Evolutionary conservation across 228 moss, liverwort and hornwort species (phyloP).

Genomic region (Sphagnum magellanicum): DNA sequence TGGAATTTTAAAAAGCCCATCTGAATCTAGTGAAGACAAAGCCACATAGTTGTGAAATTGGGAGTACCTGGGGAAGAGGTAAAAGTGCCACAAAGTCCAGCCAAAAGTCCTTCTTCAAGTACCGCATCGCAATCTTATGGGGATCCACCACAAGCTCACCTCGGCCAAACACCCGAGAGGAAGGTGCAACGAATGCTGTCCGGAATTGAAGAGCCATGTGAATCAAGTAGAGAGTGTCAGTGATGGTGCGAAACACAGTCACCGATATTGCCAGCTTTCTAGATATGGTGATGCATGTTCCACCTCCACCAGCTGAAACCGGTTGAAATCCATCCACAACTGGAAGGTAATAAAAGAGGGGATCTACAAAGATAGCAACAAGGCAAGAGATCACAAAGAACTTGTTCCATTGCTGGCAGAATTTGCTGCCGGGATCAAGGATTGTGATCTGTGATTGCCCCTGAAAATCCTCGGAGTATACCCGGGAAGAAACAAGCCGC

Average conservation of each 20-base stretch:
- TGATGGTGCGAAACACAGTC: conserved; percentile 52
- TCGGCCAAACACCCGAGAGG: conserved; percentile 40
- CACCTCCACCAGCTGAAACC: neutral
- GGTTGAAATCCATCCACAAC: conserved; percentile 18
- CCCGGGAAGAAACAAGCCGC: conserved; percentile 10
- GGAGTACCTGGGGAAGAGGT: conserved; percentile 56
- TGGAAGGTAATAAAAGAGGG: conserved; percentile 53
- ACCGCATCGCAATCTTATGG: conserved; percentile 25
- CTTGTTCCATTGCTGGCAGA: conserved; percentile 31
- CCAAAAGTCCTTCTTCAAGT: conserved; percentile 53
- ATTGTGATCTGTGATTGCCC: conserved; percentile 12
- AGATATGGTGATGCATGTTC: conserved; percentile 30
- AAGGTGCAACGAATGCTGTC: conserved; percentile 32
- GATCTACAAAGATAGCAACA: conserved; percentile 61
- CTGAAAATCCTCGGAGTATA: conserved; percentile 15
- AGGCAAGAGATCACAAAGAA: conserved; percentile 51
- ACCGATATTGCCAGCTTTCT: conserved; percentile 23
- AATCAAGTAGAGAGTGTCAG: conserved; percentile 49
- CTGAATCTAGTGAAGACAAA: no score
- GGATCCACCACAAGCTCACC: conserved; percentile 49
- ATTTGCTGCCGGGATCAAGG: conserved; percentile 30
- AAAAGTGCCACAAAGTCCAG: conserved; percentile 57
- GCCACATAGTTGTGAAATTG: no score
- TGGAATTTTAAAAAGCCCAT: no score
- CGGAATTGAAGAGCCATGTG: conserved; percentile 61